These are phyloP conservation scores for Clausena lansium DNA, from an alignment of 345 rosid genomes.

Conservation along the genomic window DNA sequence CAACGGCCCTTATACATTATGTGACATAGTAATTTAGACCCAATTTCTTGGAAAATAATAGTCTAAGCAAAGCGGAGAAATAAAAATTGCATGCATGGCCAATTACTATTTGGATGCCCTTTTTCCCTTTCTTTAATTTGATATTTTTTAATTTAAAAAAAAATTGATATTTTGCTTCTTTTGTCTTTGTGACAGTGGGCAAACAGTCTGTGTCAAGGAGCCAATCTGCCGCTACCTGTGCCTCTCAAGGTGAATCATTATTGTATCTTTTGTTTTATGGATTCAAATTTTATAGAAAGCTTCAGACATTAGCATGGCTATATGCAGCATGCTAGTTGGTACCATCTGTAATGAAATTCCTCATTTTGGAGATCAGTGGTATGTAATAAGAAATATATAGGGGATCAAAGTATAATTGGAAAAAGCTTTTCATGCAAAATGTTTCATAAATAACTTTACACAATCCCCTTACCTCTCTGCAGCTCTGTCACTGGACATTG, in stretches of 20 bases:
- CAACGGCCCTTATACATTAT: too few relatives aligned
- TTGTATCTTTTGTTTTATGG: too few relatives aligned
- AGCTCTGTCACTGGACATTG: neutral
- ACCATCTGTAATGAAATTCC: neutral
- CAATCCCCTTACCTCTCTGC: neutral
- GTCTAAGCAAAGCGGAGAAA: neutral
- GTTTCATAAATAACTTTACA: neutral
- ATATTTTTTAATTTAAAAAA: too few relatives aligned
- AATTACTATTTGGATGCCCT: neutral
- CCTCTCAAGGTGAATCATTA: slow-evolving; percentile 69
- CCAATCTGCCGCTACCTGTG: slow-evolving; percentile 77
- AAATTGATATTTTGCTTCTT: too few relatives aligned
- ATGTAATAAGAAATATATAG: neutral
- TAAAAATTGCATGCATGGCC: neutral
- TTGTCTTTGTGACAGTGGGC: slow-evolving; percentile 63
- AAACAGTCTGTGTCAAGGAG: slow-evolving; percentile 91
- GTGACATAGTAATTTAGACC: neutral
- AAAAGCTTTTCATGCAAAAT: neutral
- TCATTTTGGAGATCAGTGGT: neutral
- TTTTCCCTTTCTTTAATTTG: too few relatives aligned
- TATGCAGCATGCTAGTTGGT: neutral
- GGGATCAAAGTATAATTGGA: neutral
- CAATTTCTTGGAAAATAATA: neutral
- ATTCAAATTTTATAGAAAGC: neutral
- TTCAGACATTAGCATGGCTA: neutral